These are phyloP conservation scores for Colletotrichum abscissum DNA, from an alignment of 2,329 filamentous ascomycete species.

Conservation along the genomic window DNA sequence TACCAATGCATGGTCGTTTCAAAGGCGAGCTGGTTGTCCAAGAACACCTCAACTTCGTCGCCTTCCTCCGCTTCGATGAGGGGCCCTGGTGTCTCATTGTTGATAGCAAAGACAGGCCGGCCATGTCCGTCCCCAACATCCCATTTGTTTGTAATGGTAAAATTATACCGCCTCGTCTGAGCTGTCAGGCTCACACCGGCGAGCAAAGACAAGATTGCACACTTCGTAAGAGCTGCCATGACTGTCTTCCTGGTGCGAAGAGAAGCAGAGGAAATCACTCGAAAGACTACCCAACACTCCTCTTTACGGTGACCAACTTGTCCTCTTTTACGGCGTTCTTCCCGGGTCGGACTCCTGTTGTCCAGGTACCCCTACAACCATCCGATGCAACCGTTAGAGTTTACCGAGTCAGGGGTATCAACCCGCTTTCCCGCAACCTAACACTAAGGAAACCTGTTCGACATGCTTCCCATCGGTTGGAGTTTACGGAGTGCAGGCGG, in stretches of 20 bases:
- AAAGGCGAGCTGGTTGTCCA: slow-evolving; percentile 28
- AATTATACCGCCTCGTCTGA: slow-evolving; percentile 25
- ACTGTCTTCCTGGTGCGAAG: not conserved
- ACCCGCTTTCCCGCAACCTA: slow-evolving; percentile 8
- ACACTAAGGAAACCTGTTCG: not conserved
- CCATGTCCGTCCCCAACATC: slow-evolving; percentile 21
- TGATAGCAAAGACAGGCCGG: slow-evolving; percentile 27
- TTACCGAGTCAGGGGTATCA: slow-evolving; percentile 4
- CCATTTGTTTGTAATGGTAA: slow-evolving; percentile 31
- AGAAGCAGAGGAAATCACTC: not conserved
- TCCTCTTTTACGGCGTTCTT: not conserved
- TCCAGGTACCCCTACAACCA: not conserved
- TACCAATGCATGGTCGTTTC: slow-evolving; percentile 32
- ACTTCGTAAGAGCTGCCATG: slow-evolving; percentile 5
- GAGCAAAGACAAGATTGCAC: slow-evolving; percentile 5
- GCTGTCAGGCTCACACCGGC: slow-evolving; percentile 18
- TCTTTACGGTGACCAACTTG: not conserved
- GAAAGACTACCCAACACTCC: not conserved
- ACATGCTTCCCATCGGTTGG: not conserved
- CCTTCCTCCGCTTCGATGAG: slow-evolving; percentile 32
- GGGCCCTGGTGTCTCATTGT: slow-evolving; percentile 24
- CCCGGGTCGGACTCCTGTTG: not conserved
- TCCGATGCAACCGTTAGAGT: slow-evolving; percentile 10
- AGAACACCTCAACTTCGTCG: slow-evolving; percentile 28
- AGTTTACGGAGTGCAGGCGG: not conserved